Conservation (phyloP, 108 stramenopile species). For the Conticribra guillardii region DNA sequence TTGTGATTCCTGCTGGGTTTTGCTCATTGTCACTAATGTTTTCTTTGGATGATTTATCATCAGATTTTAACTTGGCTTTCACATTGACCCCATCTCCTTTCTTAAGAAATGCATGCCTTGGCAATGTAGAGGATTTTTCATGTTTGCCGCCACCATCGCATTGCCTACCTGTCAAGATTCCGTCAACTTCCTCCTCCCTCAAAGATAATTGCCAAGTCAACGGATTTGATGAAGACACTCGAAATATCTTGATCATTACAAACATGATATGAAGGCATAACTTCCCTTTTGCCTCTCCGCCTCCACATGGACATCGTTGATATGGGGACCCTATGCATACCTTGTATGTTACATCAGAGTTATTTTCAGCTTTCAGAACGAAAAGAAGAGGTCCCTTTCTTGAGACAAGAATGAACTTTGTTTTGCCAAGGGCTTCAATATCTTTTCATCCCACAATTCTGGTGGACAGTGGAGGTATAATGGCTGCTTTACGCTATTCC, state of each 20-base stretch:
- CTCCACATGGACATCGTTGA: slow-evolving; percentile 22
- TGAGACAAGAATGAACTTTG: slow-evolving; percentile 12
- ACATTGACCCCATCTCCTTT: slow-evolving; percentile 10
- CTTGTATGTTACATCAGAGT: slow-evolving; percentile 4
- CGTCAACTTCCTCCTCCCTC: slow-evolving; percentile 4
- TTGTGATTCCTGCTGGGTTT: background rate
- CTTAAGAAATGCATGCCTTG: slow-evolving; percentile 12
- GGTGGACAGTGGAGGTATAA: no score
- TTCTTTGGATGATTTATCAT: background rate
- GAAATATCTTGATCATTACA: slow-evolving; percentile 17
- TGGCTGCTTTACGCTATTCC: no score
- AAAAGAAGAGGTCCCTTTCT: slow-evolving; percentile 16
- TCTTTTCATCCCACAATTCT: slow-evolving; percentile 6
- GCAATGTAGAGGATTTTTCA: background rate
- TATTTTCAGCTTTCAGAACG: background rate
- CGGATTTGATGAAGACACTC: slow-evolving; percentile 5
- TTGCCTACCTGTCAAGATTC: background rate
- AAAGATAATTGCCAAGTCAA: slow-evolving; percentile 8
- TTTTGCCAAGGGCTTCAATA: background rate
- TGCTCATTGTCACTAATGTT: background rate
- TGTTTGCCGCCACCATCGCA: background rate
- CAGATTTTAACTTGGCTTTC: background rate
- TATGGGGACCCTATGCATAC: slow-evolving; percentile 17
- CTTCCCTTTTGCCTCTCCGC: slow-evolving; percentile 5
- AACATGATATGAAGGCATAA: slow-evolving; percentile 12